These are phyloP conservation scores for Vanrija pseudolonga DNA, from an alignment of 1,284 basidiomycete species.

Conservation along the genomic window DNA sequence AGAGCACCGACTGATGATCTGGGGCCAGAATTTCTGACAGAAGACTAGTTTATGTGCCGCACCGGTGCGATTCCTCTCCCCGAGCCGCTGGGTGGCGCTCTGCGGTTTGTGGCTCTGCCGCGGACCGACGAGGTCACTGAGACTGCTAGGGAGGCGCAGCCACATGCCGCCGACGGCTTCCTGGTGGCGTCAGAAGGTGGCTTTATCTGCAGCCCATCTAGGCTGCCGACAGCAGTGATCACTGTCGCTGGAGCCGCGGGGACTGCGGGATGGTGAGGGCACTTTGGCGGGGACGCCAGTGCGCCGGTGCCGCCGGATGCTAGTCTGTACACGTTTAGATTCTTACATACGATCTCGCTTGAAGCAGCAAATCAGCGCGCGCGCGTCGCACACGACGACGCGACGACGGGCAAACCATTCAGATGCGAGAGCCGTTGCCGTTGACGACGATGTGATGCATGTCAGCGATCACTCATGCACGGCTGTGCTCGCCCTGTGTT, in stretches of 20 bases:
- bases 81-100: neutral
- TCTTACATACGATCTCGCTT: too few species aligned
- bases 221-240: neutral
- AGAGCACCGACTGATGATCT: neutral
- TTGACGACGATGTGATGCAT: too few species aligned
- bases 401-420: too few species aligned
- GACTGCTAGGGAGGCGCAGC: neutral
- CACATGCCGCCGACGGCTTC: neutral
- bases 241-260: neutral
- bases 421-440: too few species aligned
- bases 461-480: neutral
- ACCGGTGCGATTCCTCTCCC: neutral
- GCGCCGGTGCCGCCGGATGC: neutral
- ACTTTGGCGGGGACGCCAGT: neutral
- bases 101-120: neutral
- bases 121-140: neutral
- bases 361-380: too few species aligned
- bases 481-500: neutral
- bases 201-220: neutral
- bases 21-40: neutral
- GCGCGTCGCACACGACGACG: too few species aligned
- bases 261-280: neutral
- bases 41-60: neutral
- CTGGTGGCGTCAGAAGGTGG: neutral
- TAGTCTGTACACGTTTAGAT: neutral